Base-by-base conservation (phyloP, 352 stramenopile species). In the Globisporangium acanthophoron region DNA sequence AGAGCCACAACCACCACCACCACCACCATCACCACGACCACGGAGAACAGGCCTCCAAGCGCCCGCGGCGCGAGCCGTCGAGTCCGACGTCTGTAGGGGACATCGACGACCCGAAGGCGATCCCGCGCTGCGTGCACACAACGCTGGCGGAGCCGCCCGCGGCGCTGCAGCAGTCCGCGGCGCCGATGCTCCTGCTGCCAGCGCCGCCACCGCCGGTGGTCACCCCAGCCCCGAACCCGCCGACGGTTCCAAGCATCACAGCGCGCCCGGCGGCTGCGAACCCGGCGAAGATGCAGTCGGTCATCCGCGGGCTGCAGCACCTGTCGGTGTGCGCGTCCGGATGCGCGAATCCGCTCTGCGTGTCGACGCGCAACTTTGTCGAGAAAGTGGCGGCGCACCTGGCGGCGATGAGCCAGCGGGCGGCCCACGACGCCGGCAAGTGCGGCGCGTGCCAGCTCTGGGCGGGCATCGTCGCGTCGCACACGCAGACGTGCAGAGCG, bases 371-470 rank as follows among this genome's bases (percentile, higher is more conserved):
- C n/a, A 65, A 64, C 20, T 87, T 87, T 56, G 62, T 87, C 16
- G 61, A 51, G n/a, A 87, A 87, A 59, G 76, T 87, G 54, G 67
- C 54, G 31, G 44, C 55, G 1, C 76, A 87, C 55, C 57, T 73
- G 52, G 40, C 49, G 20, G 59, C 41, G 12, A 71, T 70, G 73
- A 52, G 48, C 3, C 49, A 62, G 9, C 62, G 63, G 29, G 37
- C 58, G 0, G 53, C 33, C 2, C 76, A 87, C 24, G 66, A 77
- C 49, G 43, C 57, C 18, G 46, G 55, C 15, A 66, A 44, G n/a
- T 87, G 76, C 49, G 74, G 73, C 45, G 76, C 76, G n/a, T 87
- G 76, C 51, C 74, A 87, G 58, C 68, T 87, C n/a, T 87, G 76
- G 76, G 52, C 43, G 3, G 54, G 61, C 31, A 83, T 87, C 55